Base-by-base conservation (phyloP, 495 filamentous ascomycete genomes). In the Penicillium steckii region DNA sequence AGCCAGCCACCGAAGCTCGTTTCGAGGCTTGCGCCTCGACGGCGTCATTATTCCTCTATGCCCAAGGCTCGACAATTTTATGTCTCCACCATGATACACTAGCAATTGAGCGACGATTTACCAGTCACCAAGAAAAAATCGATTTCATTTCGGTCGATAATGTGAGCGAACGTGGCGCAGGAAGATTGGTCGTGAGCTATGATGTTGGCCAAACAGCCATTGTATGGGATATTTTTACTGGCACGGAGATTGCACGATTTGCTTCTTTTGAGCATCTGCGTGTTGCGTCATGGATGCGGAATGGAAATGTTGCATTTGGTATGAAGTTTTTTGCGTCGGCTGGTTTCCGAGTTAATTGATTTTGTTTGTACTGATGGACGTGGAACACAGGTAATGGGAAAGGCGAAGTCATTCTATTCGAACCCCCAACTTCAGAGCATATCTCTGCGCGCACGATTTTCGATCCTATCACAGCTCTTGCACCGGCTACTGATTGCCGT, bases 291-390 rank as follows among this genome's bases (percentile, higher is more conserved):
- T 98, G 93, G 91, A 96, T 98, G 94, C 82, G 87, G 42, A 96
- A 97, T 75, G 94, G 95, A 32, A 95, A 97, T 78, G 84, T 98
- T 50, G 93, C 90, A 45, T 97, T 97, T 75, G 94, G 93, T 96
- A 77, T 66, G 79, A 9, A 10, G 61, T 19, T 18, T 12, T 19
- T 8, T 8, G 29, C 21, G 18, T 6, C 3, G 8, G 3, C 18
- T 35, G 18, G 8, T 24, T 13, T 21, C 13, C 6, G 17, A 15
- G 10, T 33, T 24, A 27, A 43, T 33, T 29, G n/a, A n/a, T n/a
- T n/a, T n/a, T n/a, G n/a, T n/a, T n/a, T n/a, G n/a, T n/a, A 48
- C 55, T 60, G 27, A 50, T 46, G 1, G 32, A 26, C 6, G 17
- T 41, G 13, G 22, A 27, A 40, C 56, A 9, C 60, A 96, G 91